phyloP scores from a whole-genome alignment of 768 basidiomycete species.

The Lyophyllum semitale region DNA sequence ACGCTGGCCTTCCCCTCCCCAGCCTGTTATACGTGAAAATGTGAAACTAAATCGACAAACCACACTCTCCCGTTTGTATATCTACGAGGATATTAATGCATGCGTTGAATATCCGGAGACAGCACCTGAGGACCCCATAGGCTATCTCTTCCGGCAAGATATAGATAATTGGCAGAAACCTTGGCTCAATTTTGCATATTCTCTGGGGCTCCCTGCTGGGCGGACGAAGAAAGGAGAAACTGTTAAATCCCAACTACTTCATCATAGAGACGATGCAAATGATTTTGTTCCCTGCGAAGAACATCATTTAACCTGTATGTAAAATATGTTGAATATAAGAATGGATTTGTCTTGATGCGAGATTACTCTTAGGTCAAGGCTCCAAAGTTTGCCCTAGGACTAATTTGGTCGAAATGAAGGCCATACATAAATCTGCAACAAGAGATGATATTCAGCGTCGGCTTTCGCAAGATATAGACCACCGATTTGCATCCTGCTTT shows the following conservation, averaged over 20 bases:
- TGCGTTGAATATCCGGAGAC: constrained; percentile 19
- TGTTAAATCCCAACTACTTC: constrained; percentile 7
- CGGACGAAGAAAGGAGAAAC: background rate
- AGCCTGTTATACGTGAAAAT: background rate
- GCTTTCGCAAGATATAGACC: background rate
- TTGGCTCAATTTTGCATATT: constrained; percentile 14
- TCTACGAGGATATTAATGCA: constrained; percentile 5
- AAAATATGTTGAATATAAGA: background rate
- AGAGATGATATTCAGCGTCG: background rate
- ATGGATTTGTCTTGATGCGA: background rate
- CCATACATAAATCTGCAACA: background rate
- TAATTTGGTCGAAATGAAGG: background rate
- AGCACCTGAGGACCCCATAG: constrained; percentile 2
- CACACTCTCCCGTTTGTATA: constrained; percentile 9
- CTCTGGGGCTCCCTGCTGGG: constrained; percentile 11
- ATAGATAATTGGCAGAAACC: constrained; percentile 13
- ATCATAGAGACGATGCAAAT: background rate
- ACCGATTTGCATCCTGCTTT: background rate
- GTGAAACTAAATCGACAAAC: constrained; percentile 13
- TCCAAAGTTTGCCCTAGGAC: constrained; percentile 3
- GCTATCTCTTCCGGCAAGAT: constrained; percentile 16
- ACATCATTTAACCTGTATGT: constrained; percentile 19
- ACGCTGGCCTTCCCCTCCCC: background rate
- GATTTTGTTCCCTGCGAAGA: constrained; percentile 13
- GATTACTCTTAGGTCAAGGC: background rate